Conservation (phyloP, 352 stramenopile genomes). For the Globisporangium emineosum region DNA sequence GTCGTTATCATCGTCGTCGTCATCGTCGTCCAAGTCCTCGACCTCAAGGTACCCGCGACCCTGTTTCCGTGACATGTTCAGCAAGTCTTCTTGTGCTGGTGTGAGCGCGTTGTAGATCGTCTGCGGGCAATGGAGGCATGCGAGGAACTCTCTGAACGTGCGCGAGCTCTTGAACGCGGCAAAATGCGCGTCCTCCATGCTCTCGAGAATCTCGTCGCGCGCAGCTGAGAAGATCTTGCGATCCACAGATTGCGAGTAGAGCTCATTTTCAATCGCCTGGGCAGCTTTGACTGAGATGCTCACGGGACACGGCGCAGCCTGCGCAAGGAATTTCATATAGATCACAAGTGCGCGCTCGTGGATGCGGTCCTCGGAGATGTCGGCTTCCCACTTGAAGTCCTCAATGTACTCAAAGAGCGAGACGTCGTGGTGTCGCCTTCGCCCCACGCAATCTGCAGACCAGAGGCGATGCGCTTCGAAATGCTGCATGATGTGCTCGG, state of each 20-base stretch:
- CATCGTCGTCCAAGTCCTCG: constrained; percentile 20
- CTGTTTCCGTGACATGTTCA: constrained; percentile 37
- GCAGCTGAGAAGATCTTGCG: constrained; percentile 38
- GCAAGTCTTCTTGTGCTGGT: constrained; percentile 24
- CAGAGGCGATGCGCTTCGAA: constrained; percentile 61
- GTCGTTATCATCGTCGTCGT: constrained; percentile 9
- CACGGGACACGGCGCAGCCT: constrained; percentile 32
- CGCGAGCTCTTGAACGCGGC: constrained; percentile 38
- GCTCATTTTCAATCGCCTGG: constrained; percentile 38
- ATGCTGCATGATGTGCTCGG: constrained; percentile 68
- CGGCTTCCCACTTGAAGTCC: constrained; percentile 56
- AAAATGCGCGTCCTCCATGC: constrained; percentile 54
- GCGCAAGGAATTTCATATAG: constrained; percentile 54
- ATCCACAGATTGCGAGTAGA: constrained; percentile 37
- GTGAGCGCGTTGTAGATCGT: constrained; percentile 42
- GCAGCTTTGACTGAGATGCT: constrained; percentile 26
- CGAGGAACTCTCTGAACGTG: constrained; percentile 49
- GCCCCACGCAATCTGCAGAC: constrained; percentile 49
- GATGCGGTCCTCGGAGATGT: constrained; percentile 45
- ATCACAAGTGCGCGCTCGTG: constrained; percentile 55
- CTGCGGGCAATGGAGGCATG: constrained; percentile 39
- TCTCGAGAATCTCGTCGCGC: constrained; percentile 43
- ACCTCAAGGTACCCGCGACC: constrained; percentile 15
- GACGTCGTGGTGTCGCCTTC: constrained; percentile 45
- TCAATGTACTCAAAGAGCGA: constrained; percentile 64